phyloP scores from a whole-genome alignment of 148 eudicot genomes.

The Polygonum maritimum region DNA sequence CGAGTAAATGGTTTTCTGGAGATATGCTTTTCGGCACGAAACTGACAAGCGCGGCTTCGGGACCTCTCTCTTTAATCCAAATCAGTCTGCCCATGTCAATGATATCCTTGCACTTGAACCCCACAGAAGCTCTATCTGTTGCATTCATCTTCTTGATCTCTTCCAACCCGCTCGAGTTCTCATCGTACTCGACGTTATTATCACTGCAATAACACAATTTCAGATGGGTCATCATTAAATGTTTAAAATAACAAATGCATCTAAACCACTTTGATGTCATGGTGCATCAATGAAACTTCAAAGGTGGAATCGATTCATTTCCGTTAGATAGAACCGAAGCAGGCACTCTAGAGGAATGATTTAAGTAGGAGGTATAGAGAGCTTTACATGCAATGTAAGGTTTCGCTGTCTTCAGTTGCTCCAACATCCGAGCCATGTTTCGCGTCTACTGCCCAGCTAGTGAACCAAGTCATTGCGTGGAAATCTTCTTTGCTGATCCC shows the following conservation, averaged over 20 bases:
- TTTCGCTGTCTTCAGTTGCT: conserved; percentile 20
- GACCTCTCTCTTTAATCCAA: conserved; percentile 65
- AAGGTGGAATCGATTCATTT: too few relatives aligned
- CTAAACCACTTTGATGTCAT: too few relatives aligned
- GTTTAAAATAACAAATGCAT: background rate
- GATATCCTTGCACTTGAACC: conserved; percentile 95
- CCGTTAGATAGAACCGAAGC: too few relatives aligned
- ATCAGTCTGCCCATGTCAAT: conserved; percentile 77
- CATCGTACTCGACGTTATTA: conserved; percentile 17
- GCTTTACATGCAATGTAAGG: conserved; percentile 23
- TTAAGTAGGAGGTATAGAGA: background rate
- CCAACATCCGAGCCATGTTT: conserved; percentile 60
- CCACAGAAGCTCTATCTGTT: conserved; percentile 60
- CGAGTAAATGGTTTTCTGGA: conserved; percentile 77
- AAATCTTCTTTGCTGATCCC: conserved; percentile 66
- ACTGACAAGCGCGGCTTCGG: conserved; percentile 58
- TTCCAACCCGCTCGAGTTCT: conserved; percentile 31
- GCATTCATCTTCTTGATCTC: conserved; percentile 51
- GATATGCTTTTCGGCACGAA: conserved; percentile 69
- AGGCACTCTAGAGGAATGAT: background rate
- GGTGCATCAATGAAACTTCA: too few relatives aligned
- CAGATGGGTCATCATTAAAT: background rate
- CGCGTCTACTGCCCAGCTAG: conserved; percentile 98
- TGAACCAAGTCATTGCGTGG: conserved; percentile 88
- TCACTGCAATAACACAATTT: conserved; percentile 8